phyloP scores from a whole-genome alignment of 2,329 filamentous ascomycete species.

The Fusarium sp. region DNA sequence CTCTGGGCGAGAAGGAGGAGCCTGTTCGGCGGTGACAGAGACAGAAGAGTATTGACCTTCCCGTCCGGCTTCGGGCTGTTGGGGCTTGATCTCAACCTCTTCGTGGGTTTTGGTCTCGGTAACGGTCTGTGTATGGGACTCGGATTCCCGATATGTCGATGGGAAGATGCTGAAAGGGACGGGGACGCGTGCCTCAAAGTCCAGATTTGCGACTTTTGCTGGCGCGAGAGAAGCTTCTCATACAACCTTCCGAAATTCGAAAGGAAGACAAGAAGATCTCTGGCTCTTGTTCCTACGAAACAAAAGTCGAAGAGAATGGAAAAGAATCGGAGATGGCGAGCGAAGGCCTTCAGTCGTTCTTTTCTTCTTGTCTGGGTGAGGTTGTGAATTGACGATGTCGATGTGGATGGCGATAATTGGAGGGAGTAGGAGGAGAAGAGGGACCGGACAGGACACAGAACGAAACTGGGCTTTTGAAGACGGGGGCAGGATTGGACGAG shows the following conservation, averaged over 20 bases:
- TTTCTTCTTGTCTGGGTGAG: slow-evolving; percentile 50
- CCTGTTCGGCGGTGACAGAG: slow-evolving; percentile 66
- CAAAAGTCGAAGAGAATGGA: slow-evolving; percentile 60
- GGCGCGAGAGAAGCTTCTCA: slow-evolving; percentile 75
- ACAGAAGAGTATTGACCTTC: slow-evolving; percentile 91
- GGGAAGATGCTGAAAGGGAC: slow-evolving; percentile 99
- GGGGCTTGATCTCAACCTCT: slow-evolving; percentile 87
- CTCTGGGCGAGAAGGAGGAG: slow-evolving; percentile 73
- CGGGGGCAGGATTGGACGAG: slow-evolving; percentile 49
- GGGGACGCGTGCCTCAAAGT: slow-evolving; percentile 99
- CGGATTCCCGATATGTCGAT: slow-evolving; percentile 85
- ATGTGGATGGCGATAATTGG: slow-evolving; percentile 55
- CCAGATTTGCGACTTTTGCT: slow-evolving; percentile 93
- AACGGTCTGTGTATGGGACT: slow-evolving; percentile 63
- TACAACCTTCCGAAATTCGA: slow-evolving; percentile 67
- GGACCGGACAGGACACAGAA: slow-evolving; percentile 45
- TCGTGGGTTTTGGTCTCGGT: slow-evolving; percentile 76
- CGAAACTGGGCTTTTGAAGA: slow-evolving; percentile 55
- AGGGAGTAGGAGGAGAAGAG: slow-evolving; percentile 48
- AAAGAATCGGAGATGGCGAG: slow-evolving; percentile 49
- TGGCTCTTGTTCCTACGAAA: slow-evolving; percentile 70
- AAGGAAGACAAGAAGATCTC: slow-evolving; percentile 77
- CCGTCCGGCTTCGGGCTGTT: slow-evolving; percentile 89
- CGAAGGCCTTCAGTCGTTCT: slow-evolving; percentile 51
- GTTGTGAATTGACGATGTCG: slow-evolving; percentile 43